Base-by-base conservation (phyloP, 176 grass and related monocot species). In the Rhynchospora pubera region DNA sequence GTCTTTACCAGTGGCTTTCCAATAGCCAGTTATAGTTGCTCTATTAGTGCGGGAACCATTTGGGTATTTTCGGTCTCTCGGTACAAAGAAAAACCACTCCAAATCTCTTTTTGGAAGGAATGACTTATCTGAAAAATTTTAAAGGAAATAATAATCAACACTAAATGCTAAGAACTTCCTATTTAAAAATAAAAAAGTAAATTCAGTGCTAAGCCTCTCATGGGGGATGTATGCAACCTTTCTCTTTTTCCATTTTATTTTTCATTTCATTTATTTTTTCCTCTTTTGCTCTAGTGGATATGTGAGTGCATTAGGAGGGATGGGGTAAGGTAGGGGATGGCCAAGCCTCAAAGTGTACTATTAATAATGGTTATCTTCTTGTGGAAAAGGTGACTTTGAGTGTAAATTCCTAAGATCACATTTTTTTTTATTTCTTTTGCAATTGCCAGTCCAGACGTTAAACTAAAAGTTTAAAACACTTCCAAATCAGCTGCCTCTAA, bases 31-130 rank as follows among this genome's bases (percentile, higher is more conserved):
- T 83, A 14, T 13, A 46, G 85, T 87, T 53, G 85, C 85, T 78
- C 85, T 87, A 28, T 87, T 87, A 39, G 79, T 87, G 45, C 79
- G 79, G 21, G 79, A 87, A 53, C 85, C 85, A 57, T 86, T 86
- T 74, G 85, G 78, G 55, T 86, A 86, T 62, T 86, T 86, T 15
- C 78, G 65, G 39, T 86, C 85, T 86, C 85, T 45, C 23, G 85
- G 78, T 46, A 78, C 80, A 24, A 87, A 87, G 85, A 87, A 87
- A 55, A 87, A 87, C 85, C 85, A 87, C 79, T 83, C 85, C 28
- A 58, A 62, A 65, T 87, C 85, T 77, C 79, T 87, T 56, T 83
- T 87, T 0, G 79, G 85, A 62, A 87, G 79, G 56, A 87, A 87
- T 15, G 85, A 87, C 51, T 87, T 83, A 44, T 83, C 85, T 87